Conservation (phyloP, 257 asterid genomes). For the Scutellaria baicalensis region DNA sequence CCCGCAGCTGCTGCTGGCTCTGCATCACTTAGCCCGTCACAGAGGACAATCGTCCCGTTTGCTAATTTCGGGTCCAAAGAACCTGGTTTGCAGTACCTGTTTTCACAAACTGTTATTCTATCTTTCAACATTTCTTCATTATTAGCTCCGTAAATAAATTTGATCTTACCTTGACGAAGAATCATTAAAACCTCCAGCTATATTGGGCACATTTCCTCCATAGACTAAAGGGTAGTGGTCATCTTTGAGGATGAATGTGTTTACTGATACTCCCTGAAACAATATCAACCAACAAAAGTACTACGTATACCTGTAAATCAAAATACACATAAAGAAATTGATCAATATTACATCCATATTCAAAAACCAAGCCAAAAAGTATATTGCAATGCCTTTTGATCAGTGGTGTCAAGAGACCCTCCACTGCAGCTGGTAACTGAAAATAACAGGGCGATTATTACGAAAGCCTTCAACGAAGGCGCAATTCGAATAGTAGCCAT, state of each 20-base stretch:
- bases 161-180: slow-evolving; percentile 28
- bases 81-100: slow-evolving; percentile 26
- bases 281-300: background rate
- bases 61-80: slow-evolving; percentile 35
- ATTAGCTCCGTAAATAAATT: too few relatives aligned
- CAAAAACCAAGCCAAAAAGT: background rate
- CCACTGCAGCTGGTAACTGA: slow-evolving; percentile 18
- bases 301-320: slow-evolving; percentile 37
- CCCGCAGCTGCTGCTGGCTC: slow-evolving; percentile 16
- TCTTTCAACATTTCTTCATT: too few relatives aligned
- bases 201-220: slow-evolving; percentile 27
- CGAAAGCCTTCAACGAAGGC: slow-evolving; percentile 15
- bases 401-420: slow-evolving; percentile 13
- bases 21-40: slow-evolving; percentile 22
- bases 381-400: slow-evolving; percentile 29
- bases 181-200: slow-evolving; percentile 18
- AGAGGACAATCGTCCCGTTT: slow-evolving; percentile 37
- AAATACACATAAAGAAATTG: background rate
- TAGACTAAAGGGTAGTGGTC: slow-evolving; percentile 15
- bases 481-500: background rate
- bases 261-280: slow-evolving; percentile 12
- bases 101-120: background rate
- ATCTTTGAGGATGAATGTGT: slow-evolving; percentile 12
- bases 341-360: background rate
- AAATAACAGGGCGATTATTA: slow-evolving; percentile 19